phyloP scores from a whole-genome alignment of 768 basidiomycete genomes.

The Gelatoporia subvermispora region DNA sequence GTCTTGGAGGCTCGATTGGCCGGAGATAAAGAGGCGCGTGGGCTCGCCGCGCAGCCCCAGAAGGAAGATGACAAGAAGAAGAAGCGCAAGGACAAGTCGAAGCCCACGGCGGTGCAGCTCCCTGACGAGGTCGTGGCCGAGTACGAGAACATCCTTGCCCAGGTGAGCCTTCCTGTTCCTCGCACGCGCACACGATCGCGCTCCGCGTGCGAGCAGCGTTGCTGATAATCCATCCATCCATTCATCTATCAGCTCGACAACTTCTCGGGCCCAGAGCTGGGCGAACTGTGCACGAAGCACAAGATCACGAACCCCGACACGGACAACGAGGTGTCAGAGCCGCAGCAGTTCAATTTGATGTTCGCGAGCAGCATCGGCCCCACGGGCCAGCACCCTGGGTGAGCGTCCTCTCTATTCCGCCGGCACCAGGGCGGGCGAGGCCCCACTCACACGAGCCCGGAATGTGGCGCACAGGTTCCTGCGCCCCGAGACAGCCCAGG shows the following conservation, averaged over 20 bases:
- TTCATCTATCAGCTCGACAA: conserved; percentile 72
- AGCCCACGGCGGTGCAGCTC: conserved; percentile 65
- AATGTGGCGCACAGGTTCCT: conserved; percentile 56
- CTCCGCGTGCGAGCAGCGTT: neutral
- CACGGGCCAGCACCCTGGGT: conserved; percentile 96
- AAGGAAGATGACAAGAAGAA: conserved; percentile 53
- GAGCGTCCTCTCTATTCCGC: conserved; percentile 18
- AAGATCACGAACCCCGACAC: conserved; percentile 88
- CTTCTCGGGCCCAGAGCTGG: conserved; percentile 84
- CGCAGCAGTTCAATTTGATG: conserved; percentile 98
- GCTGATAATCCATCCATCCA: conserved; percentile 4
- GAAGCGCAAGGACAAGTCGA: conserved; percentile 75
- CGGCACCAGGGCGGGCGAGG: neutral
- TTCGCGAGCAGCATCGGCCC: conserved; percentile 97
- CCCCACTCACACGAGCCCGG: neutral
- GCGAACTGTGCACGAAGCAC: conserved; percentile 76
- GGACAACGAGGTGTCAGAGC: conserved; percentile 87
- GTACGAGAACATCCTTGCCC: conserved; percentile 83
- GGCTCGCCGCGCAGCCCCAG: conserved; percentile 50
- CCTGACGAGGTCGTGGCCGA: conserved; percentile 67
- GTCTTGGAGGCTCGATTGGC: conserved; percentile 88
- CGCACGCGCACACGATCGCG: neutral
- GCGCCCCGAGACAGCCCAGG: conserved; percentile 97
- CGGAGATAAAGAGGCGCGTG: conserved; percentile 87
- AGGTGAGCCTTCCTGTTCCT: conserved; percentile 49